Evolutionary conservation across 2,329 filamentous ascomycete genomes (phyloP), one percentile per base, ranked within the genome.

Genomic region (Paraphaeosphaeria sporulosa): DNA sequence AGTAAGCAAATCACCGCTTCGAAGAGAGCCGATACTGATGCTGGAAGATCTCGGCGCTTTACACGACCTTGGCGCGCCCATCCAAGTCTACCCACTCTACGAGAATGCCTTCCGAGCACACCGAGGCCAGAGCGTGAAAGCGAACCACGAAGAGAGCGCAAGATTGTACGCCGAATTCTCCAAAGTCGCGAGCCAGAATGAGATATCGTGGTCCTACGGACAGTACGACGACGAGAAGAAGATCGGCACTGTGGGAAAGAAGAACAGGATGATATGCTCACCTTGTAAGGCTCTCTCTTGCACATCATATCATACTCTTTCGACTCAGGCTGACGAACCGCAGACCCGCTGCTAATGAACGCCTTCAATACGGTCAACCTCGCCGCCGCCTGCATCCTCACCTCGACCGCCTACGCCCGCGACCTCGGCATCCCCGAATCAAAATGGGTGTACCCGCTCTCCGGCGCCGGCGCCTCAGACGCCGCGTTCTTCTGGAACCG

Each of bases 281-380:
- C 89, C 89, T 15, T 91, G 88, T 89, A 73, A 56, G 83, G 74
- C 10, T 44, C 12, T 46, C 25, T 6, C 25, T 27, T 6, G n/a
- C n/a, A n/a, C n/a, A n/a, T 38, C 6, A 32, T 25, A 9, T n/a
- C 32, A 34, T 47, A 40, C 36, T n/a, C 17, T 25, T 48, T 1
- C 46, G 10, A 38, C 6, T 4, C 21, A n/a, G 5, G 4, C 23
- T 46, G 13, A 54, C 27, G 19, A 21, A 32, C 34, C 38, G 1
- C 50, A 90, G 87, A 90, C 74, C 87, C 88, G 0, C 77, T 91
- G 0, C 74, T 90, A 10, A 90, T 90, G 88, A 91, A 91, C 67
- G 88, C 89, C 0, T 90, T 90, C 76, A 91, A 90, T 64, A 88
- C 82, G 1, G 84, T 91, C 38, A 90, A 91, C 61, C 77, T 90